phyloP scores from a whole-genome alignment of 371 early-diverging fungal genomes.

The Coemansia sp. region DNA sequence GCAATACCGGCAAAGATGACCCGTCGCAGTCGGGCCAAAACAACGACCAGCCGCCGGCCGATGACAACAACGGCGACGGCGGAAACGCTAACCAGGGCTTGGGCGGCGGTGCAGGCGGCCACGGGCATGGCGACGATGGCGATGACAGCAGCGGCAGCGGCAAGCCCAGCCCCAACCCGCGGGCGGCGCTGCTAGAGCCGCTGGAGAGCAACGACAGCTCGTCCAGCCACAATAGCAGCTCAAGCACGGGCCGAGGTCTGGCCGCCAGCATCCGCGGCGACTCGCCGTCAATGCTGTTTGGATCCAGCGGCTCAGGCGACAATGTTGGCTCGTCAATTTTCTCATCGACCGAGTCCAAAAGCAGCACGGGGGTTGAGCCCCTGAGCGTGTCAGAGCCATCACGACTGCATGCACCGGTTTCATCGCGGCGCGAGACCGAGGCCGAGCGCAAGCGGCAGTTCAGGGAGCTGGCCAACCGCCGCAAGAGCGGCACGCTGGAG shows the following conservation, averaged over 20 bases:
- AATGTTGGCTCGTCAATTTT: constrained; percentile 42
- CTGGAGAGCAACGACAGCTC: constrained; percentile 36
- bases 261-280: constrained; percentile 23
- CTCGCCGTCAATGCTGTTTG: constrained; percentile 12
- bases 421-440: constrained; percentile 22
- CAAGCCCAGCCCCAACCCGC: constrained; percentile 28
- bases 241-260: constrained; percentile 29
- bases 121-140: constrained; percentile 4
- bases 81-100: too few relatives aligned
- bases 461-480: constrained; percentile 37
- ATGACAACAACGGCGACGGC: constrained; percentile 6
- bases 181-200: constrained; percentile 25
- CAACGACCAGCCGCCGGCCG: not conserved
- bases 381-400: constrained; percentile 7
- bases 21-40: not conserved
- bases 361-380: constrained; percentile 4
- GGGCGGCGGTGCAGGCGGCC: not conserved
- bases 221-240: constrained; percentile 32
- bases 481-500: constrained; percentile 48
- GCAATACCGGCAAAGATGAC: not conserved
- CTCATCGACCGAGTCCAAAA: constrained; percentile 29
- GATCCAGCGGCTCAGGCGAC: constrained; percentile 24
- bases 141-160: constrained; percentile 18
- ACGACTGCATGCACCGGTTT: constrained; percentile 3
- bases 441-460: constrained; percentile 31